phyloP scores from a whole-genome alignment of 2,329 filamentous ascomycete genomes.

The Nemania abortiva region DNA sequence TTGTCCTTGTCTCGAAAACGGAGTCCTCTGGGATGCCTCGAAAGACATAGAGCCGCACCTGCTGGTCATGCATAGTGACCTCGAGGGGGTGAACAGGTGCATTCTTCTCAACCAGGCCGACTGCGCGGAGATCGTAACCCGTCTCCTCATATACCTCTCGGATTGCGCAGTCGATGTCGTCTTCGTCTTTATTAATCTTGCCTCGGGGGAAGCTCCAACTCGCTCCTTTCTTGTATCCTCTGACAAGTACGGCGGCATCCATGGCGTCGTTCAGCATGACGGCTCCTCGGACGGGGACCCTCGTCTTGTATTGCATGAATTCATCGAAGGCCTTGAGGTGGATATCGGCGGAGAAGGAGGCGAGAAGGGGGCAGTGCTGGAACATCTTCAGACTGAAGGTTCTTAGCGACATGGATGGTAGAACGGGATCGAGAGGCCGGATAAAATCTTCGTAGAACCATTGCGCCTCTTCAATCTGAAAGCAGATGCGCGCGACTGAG shows the following conservation, averaged over 20 bases:
- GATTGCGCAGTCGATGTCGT: slow-evolving; percentile 91
- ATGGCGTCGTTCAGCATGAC: slow-evolving; percentile 94
- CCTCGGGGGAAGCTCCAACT: slow-evolving; percentile 97
- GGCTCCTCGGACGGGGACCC: slow-evolving; percentile 92
- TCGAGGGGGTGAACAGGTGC: slow-evolving; percentile 85
- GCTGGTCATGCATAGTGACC: slow-evolving; percentile 90
- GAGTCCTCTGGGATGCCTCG: slow-evolving; percentile 88
- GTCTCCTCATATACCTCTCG: slow-evolving; percentile 98
- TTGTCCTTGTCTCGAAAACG: slow-evolving; percentile 86
- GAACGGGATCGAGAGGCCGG: slow-evolving; percentile 83
- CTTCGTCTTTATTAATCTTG: slow-evolving; percentile 98
- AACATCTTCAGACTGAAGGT: slow-evolving; percentile 92
- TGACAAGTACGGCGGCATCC: slow-evolving; percentile 93
- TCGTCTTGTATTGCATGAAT: slow-evolving; percentile 93
- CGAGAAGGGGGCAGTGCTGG: slow-evolving; percentile 90
- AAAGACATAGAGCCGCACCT: slow-evolving; percentile 93
- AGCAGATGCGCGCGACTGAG: slow-evolving; percentile 93
- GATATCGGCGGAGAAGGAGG: slow-evolving; percentile 80
- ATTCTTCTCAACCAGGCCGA: slow-evolving; percentile 80
- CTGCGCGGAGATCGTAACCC: slow-evolving; percentile 82
- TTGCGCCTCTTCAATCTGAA: slow-evolving; percentile 98
- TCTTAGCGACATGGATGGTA: slow-evolving; percentile 87
- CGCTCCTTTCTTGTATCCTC: slow-evolving; percentile 96
- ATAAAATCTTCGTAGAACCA: slow-evolving; percentile 99
- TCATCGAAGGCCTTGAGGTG: slow-evolving; percentile 88